These are phyloP conservation scores for Lactifluus echinatus DNA, from an alignment of 768 basidiomycete species.

Conservation along the genomic window DNA sequence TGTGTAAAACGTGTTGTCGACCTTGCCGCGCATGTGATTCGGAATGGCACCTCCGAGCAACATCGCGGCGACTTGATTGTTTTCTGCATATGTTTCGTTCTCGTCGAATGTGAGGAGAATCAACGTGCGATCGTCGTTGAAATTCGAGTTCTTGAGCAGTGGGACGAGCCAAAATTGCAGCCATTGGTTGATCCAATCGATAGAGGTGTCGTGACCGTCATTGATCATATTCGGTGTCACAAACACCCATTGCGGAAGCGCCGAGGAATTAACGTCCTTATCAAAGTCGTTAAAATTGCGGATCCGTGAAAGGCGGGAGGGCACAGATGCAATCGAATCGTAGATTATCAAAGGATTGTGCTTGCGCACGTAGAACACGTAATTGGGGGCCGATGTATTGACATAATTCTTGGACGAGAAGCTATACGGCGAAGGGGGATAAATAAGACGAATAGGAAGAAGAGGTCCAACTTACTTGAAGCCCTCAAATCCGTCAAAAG, in stretches of 20 bases:
- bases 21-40: slow-evolving; percentile 31
- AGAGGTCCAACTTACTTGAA: slow-evolving; percentile 7
- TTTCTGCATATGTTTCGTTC: slow-evolving; percentile 33
- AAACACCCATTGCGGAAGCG: slow-evolving; percentile 51
- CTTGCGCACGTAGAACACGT: slow-evolving; percentile 49
- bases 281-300: slow-evolving; percentile 60
- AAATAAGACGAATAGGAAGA: not conserved
- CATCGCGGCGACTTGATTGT: slow-evolving; percentile 41
- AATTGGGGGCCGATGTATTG: slow-evolving; percentile 27
- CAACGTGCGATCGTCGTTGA: slow-evolving; percentile 48
- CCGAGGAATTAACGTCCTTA: slow-evolving; percentile 40
- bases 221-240: slow-evolving; percentile 54
- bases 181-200: slow-evolving; percentile 41
- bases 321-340: slow-evolving; percentile 39
- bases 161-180: slow-evolving; percentile 43
- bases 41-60: slow-evolving; percentile 43
- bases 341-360: slow-evolving; percentile 46
- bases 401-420: slow-evolving; percentile 33
- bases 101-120: slow-evolving; percentile 60
- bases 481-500: slow-evolving; percentile 36
- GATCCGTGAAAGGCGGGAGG: slow-evolving; percentile 35
- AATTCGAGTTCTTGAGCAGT: slow-evolving; percentile 39
- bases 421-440: slow-evolving; percentile 18
- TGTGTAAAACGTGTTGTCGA: slow-evolving; percentile 47
- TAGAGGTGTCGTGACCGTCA: slow-evolving; percentile 52